Evolutionary conservation across 208 protist genomes (phyloP).

Genomic region (Porcisia hertigi): DNA sequence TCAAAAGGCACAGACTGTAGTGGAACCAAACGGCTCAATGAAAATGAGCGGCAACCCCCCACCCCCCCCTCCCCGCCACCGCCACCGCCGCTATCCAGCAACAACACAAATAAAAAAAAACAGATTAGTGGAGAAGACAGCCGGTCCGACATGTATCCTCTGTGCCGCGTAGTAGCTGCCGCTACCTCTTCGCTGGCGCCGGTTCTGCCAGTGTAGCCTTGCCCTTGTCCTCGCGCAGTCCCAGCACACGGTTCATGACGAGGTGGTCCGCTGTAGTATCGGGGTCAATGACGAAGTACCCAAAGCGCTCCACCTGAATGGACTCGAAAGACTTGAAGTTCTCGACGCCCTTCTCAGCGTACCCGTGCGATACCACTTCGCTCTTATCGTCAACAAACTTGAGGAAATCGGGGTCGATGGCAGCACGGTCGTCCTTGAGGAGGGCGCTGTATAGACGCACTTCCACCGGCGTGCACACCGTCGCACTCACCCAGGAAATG

Average conservation of each 20-base stretch:
- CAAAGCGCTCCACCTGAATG: slow-evolving; percentile 91
- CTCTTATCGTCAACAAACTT: slow-evolving; percentile 89
- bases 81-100: neutral
- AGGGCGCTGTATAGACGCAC: slow-evolving; percentile 80
- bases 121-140: neutral
- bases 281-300: slow-evolving; percentile 90
- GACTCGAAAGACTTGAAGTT: slow-evolving; percentile 65
- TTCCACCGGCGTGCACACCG: slow-evolving; percentile 67
- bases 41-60: too few relatives aligned
- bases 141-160: neutral
- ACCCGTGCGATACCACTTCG: slow-evolving; percentile 66
- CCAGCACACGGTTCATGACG: slow-evolving; percentile 90
- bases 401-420: slow-evolving; percentile 84
- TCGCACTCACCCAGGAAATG: slow-evolving; percentile 89
- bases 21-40: neutral
- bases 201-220: slow-evolving; percentile 39
- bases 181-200: slow-evolving; percentile 6
- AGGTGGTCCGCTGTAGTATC: slow-evolving; percentile 65
- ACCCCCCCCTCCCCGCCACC: too few relatives aligned
- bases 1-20: neutral
- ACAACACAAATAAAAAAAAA: slow-evolving; percentile 2
- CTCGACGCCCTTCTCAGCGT: slow-evolving; percentile 64
- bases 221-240: slow-evolving; percentile 89
- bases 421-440: slow-evolving; percentile 87
- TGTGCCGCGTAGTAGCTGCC: too few relatives aligned